Conservation (phyloP, 2,329 filamentous ascomycete species). For the Geosmithia putterillii region DNA sequence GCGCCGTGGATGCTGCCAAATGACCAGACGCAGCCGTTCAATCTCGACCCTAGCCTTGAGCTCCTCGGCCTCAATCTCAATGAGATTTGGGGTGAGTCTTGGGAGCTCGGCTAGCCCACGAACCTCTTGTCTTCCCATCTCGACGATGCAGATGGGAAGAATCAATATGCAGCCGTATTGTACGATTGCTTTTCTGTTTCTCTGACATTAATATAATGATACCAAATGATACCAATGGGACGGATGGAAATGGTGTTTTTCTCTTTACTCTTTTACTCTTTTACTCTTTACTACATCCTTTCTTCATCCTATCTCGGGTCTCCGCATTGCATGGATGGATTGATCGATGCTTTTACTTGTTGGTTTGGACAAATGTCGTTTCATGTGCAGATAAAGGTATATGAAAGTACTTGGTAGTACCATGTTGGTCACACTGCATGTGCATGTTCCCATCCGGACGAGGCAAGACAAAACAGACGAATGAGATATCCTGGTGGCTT, state of each 20-base stretch:
- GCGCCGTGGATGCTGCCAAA: slow-evolving; percentile 20
- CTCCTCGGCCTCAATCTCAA: slow-evolving; percentile 40
- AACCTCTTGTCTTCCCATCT: not conserved
- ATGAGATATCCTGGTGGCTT: too few species aligned
- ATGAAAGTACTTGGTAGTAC: too few species aligned
- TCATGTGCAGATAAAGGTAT: too few species aligned
- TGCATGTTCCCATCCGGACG: too few species aligned
- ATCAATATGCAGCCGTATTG: not conserved
- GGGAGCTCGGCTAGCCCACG: slow-evolving; percentile 26
- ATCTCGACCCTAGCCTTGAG: slow-evolving; percentile 41
- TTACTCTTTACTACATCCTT: not conserved
- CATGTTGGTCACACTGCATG: too few species aligned
- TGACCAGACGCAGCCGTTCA: slow-evolving; percentile 25
- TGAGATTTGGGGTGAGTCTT: slow-evolving; percentile 41
- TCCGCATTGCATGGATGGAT: too few species aligned
- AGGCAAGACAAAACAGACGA: too few species aligned
- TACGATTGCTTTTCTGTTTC: not conserved
- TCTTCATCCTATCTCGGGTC: not conserved
- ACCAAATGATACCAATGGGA: not conserved
- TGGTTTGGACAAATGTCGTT: too few species aligned
- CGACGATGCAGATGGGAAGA: not conserved
- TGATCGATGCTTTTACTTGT: too few species aligned
- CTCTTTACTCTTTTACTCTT: not conserved
- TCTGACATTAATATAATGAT: not conserved
- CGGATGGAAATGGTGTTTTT: not conserved